Evolutionary conservation across 805 yeast species (phyloP), one percentile per base, ranked within the genome.

Genomic region (Starmerella ratchasimensis): DNA sequence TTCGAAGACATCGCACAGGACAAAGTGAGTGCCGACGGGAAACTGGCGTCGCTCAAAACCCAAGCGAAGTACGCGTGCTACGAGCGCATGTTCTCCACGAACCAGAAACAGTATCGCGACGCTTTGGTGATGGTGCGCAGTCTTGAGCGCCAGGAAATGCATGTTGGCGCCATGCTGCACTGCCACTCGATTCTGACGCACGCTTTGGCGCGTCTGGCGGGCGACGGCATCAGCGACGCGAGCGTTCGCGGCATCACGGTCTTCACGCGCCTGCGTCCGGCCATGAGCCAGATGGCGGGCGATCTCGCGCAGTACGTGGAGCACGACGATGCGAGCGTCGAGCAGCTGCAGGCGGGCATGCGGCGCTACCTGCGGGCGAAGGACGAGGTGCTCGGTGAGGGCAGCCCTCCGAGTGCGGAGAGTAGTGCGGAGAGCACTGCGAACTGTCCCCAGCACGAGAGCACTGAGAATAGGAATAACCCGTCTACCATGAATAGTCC

Each of bases 131-230:
- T 38, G 11, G 38, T 41, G 1, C 60, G 61, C 4, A 67, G 76
- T 0, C 68, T 74, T 6, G 63, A 67, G 28, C 61, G 67, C 9
- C 51, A 80, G 44, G 57, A 68, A 5, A 66, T 70, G 45, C 75
- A 73, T 48, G 52, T 80, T 29, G 77, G 78, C 36, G 88, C 88
- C 1, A 59, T 81, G 45, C 62, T 71, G 43, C 67, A 76, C 32
- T 76, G 86, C 11, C 27, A 24, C 5, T 27, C 31, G 15, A 31
- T 34, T 14, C 18, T 31, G 16, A 6, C n/a, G n/a, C n/a, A n/a
- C n/a, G n/a, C n/a, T n/a, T n/a, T n/a, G n/a, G 1, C 31, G 14
- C 16, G 18, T 17, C 6, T 4, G 26, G 8, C 15, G 20, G 18
- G 14, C 29, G 13, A 23, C 20, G 10, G 5, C 21, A 20, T 4